phyloP scores from a whole-genome alignment of 2,329 filamentous ascomycete genomes.

The Talaromyces sp. region DNA sequence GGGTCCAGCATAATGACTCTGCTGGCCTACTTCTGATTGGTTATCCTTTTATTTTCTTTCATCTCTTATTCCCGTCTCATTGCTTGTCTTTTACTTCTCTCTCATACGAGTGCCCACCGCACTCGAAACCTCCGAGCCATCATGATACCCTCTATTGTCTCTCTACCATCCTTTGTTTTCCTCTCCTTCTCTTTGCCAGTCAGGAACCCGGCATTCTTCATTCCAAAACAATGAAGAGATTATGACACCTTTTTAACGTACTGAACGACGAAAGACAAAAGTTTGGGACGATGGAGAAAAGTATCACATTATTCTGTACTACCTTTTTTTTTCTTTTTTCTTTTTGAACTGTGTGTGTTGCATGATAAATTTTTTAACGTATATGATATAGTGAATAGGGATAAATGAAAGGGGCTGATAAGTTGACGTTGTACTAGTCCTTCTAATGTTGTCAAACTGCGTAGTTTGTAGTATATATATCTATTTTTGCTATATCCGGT shows the following conservation, averaged over 20 bases:
- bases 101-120: neutral
- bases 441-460: neutral
- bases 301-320: neutral
- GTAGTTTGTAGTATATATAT: neutral
- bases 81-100: neutral
- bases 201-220: neutral
- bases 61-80: neutral
- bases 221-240: neutral
- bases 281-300: neutral
- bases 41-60: neutral
- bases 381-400: neutral
- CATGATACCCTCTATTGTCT: neutral
- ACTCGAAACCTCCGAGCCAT: neutral
- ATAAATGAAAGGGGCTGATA: neutral
- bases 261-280: neutral
- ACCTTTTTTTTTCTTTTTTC: slow-evolving; percentile 1
- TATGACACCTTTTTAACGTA: neutral
- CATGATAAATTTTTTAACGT: neutral
- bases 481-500: neutral
- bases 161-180: neutral
- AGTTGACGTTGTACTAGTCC: neutral
- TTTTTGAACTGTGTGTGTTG: slow-evolving; percentile 2
- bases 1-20: slow-evolving; percentile 2
- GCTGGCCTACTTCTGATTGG: neutral
- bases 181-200: neutral